Conservation (phyloP, 345 rosid species). For the Boechera stricta region DNA sequence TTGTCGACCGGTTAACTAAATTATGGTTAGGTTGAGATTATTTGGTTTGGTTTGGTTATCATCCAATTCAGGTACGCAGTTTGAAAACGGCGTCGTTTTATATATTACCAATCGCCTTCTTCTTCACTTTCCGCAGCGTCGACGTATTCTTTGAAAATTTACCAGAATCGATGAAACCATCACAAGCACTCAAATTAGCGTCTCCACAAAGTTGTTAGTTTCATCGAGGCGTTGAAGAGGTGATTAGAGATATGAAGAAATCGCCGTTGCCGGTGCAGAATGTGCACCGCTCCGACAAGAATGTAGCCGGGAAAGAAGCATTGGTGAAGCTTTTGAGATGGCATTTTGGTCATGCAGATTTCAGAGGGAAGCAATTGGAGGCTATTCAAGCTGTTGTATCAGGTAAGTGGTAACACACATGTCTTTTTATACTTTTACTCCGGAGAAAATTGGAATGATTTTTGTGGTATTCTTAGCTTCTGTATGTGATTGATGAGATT, state of each 20-base stretch:
- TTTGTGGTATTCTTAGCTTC: not conserved
- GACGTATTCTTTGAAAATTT: not conserved
- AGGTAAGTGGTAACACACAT: constrained; percentile 44
- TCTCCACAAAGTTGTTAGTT: not conserved
- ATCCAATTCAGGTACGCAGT: not conserved
- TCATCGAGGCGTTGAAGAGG: not conserved
- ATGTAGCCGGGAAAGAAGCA: constrained; percentile 59
- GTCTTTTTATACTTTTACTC: not conserved
- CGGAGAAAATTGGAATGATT: not conserved
- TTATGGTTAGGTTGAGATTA: not conserved
- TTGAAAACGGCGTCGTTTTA: not conserved
- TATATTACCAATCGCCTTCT: not conserved
- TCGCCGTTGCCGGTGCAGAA: constrained; percentile 68
- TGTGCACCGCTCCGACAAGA: constrained; percentile 47
- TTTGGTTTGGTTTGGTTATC: constrained; percentile 7
- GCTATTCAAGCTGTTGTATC: constrained; percentile 89
- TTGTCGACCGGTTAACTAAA: not conserved
- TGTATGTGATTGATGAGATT: constrained; percentile 9
- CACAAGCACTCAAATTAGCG: not conserved
- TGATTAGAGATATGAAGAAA: constrained; percentile 62
- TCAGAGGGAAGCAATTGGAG: constrained; percentile 86
- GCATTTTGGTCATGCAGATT: constrained; percentile 90
- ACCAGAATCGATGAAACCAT: constrained; percentile 12
- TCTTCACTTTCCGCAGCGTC: constrained; percentile 26
- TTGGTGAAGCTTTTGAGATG: constrained; percentile 87